Conservation (phyloP, 495 filamentous ascomycete genomes). For the Penicillium maclennaniae region DNA sequence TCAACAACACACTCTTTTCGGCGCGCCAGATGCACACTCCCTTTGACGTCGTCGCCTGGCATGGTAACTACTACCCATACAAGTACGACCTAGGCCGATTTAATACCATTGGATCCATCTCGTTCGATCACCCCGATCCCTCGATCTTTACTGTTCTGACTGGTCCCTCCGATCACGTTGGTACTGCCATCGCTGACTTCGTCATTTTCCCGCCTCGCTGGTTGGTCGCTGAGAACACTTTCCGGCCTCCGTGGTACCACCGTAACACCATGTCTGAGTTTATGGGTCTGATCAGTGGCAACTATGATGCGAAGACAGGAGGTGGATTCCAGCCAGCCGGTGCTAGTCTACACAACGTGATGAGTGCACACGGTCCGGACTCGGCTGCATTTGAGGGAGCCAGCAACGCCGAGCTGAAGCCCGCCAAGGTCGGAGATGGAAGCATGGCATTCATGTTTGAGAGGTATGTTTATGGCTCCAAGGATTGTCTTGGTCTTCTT, state of each 20-base stretch:
- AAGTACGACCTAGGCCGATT: slow-evolving; percentile 85
- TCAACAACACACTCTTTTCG: slow-evolving; percentile 72
- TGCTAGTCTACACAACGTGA: slow-evolving; percentile 60
- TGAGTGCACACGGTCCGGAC: slow-evolving; percentile 62
- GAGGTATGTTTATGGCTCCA: slow-evolving; percentile 36
- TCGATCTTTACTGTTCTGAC: slow-evolving; percentile 80
- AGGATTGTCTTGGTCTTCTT: neutral
- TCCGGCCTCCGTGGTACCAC: slow-evolving; percentile 81
- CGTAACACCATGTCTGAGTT: slow-evolving; percentile 74
- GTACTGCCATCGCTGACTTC: slow-evolving; percentile 76
- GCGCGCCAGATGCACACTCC: slow-evolving; percentile 70
- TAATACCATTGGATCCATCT: slow-evolving; percentile 69
- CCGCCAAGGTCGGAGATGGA: slow-evolving; percentile 56
- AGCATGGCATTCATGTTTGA: slow-evolving; percentile 71
- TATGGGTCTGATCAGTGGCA: slow-evolving; percentile 55
- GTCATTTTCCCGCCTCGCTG: slow-evolving; percentile 81
- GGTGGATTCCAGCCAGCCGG: slow-evolving; percentile 61
- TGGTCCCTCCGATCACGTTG: slow-evolving; percentile 65
- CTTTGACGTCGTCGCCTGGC: slow-evolving; percentile 84
- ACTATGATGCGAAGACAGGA: slow-evolving; percentile 64
- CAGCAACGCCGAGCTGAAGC: slow-evolving; percentile 53
- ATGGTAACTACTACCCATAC: slow-evolving; percentile 72
- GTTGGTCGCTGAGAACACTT: slow-evolving; percentile 73
- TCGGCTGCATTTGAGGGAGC: slow-evolving; percentile 54
- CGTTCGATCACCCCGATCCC: slow-evolving; percentile 78